These are phyloP conservation scores for Papilionanthe hybrid DNA, from an alignment of 116 monocot species.

Conservation along the genomic window DNA sequence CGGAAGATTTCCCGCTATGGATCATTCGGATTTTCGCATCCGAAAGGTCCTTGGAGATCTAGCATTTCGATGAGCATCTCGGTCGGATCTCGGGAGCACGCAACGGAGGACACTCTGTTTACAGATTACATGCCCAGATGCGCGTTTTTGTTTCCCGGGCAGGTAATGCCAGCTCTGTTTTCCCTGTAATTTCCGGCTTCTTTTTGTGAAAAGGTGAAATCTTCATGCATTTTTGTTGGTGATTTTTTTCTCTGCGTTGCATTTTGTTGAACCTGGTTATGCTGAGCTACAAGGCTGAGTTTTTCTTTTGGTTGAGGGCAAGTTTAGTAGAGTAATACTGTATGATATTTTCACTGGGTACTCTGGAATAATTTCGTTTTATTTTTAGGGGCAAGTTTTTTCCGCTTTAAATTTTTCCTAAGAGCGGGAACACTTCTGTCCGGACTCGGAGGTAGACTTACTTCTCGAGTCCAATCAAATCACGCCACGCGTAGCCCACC, in stretches of 20 bases:
- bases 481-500: no score
- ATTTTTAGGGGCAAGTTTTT: neutral
- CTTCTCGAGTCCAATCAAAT: no score
- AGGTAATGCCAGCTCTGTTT: conserved; percentile 22
- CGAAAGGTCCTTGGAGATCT: conserved; percentile 31
- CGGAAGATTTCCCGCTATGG: conserved; percentile 14
- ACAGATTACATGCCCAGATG: conserved; percentile 50
- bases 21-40: conserved; percentile 1
- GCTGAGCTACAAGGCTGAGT: neutral
- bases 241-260: neutral
- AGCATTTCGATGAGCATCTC: conserved; percentile 61
- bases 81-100: conserved; percentile 35
- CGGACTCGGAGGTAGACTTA: no score
- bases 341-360: neutral
- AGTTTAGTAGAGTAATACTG: neutral
- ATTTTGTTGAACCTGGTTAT: neutral
- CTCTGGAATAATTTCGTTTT: neutral
- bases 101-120: conserved; percentile 31
- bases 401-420: no score
- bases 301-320: neutral
- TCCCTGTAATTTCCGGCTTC: neutral
- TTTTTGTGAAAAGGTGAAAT: neutral
- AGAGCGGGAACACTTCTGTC: no score
- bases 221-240: neutral
- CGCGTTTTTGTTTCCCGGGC: conserved; percentile 69